phyloP scores from a whole-genome alignment of 2,329 filamentous ascomycete genomes.

The Uncinocarpus reesii region DNA sequence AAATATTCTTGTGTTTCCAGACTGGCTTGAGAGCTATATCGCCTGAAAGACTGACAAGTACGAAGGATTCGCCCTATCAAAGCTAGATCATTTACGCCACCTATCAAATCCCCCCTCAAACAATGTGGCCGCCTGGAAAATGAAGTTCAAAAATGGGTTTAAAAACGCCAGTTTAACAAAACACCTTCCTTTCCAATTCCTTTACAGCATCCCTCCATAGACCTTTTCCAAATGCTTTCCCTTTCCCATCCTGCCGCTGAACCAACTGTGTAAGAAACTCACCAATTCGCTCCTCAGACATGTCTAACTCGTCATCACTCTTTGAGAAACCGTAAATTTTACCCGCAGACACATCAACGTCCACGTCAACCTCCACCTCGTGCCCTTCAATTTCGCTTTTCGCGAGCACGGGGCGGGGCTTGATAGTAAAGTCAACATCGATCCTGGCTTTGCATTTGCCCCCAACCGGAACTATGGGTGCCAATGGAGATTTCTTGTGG shows the following conservation, averaged over 20 bases:
- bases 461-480: conserved; percentile 11
- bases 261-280: conserved; percentile 21
- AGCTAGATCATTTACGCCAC: background rate
- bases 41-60: no score
- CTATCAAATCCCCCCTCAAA: background rate
- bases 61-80: no score
- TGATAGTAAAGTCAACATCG: conserved; percentile 35
- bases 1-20: no score
- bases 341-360: conserved; percentile 31
- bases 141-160: background rate
- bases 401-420: conserved; percentile 20
- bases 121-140: background rate
- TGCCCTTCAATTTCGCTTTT: conserved; percentile 12
- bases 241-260: conserved; percentile 23
- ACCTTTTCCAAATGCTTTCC: conserved; percentile 27
- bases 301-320: conserved; percentile 19
- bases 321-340: conserved; percentile 36
- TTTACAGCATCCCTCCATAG: conserved; percentile 34
- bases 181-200: conserved; percentile 28
- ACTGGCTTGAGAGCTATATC: no score
- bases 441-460: conserved; percentile 20
- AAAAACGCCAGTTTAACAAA: conserved; percentile 16
- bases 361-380: conserved; percentile 26
- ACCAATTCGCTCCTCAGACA: conserved; percentile 30
- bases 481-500: conserved; percentile 15